A percentile compares a stretch with the other conserved stretches of the same genome.
These are phyloP conservation scores for Trichoderma simmonsii DNA, from an alignment of 2,329 filamentous ascomycete species.

Conservation along the genomic window DNA sequence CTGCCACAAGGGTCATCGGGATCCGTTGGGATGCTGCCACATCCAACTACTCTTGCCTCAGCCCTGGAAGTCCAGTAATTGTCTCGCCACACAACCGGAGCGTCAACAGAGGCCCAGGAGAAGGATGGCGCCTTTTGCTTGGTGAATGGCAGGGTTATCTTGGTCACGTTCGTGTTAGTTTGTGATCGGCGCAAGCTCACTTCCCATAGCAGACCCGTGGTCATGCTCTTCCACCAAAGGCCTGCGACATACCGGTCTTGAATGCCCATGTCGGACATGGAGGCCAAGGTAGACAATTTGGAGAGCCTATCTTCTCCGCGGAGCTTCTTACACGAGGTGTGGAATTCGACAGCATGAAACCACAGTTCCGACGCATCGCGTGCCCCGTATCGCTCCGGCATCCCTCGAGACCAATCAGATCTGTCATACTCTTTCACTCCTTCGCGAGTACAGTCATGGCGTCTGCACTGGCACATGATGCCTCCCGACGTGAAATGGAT, in stretches of 20 bases:
- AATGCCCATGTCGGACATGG: background rate
- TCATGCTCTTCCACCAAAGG: background rate
- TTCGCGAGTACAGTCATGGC: background rate
- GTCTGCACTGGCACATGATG: background rate
- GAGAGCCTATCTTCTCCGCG: background rate
- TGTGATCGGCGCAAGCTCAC: background rate
- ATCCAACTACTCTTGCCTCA: background rate
- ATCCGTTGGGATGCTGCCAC: background rate
- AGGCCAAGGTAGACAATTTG: background rate
- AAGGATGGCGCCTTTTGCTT: constrained; percentile 8
- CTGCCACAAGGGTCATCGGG: background rate
- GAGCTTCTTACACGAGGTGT: background rate
- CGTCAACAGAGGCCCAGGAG: constrained; percentile 14
- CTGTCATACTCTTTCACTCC: background rate
- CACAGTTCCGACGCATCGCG: background rate
- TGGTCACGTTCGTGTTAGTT: background rate
- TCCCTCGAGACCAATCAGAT: background rate
- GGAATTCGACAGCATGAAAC: background rate
- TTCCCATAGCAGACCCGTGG: constrained; percentile 10
- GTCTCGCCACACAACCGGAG: background rate
- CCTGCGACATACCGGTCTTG: constrained; percentile 7
- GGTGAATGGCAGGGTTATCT: background rate
- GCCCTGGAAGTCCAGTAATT: background rate
- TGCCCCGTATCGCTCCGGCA: background rate
- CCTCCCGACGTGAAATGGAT: background rate